Base-by-base conservation (phyloP, 2,329 filamentous ascomycete genomes). In the Sarocladiaceae sp. region DNA sequence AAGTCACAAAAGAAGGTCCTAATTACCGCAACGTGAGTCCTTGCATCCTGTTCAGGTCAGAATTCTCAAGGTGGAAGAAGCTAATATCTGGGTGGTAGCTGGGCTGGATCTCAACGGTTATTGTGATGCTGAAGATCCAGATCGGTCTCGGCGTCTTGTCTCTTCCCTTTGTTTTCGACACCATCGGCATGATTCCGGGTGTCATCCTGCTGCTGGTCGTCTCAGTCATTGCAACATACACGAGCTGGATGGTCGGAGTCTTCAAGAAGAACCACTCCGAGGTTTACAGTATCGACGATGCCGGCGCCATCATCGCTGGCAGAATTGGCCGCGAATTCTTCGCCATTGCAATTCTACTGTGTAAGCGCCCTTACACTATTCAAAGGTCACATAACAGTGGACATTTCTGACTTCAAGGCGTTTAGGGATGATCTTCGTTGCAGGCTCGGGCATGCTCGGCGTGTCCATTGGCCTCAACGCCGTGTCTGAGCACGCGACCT, bases 241-340 rank as follows among this genome's bases (percentile, higher is more conserved):
- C 73, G 2, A 66, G 68, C 51, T 76, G 73, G 55, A 72, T 76
- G 22, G 65, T 78, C 74, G 76, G 74, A 3, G 60, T 65, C 15
- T 80, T 80, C 65, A 81, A 81, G 58, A 58, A 74, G 13, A 63
- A 63, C 10, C 78, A 81, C 56, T 71, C 70, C 1, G 69, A 75
- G 20, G 73, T 80, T 1, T 80, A 81, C 57, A 71, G 75, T 25
- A 77, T 81, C 51, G 77, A 78, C 48, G 78, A 80, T 56, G 77
- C 73, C 0, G 77, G 76, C 17, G 57, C 57, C 3, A 62, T 78
- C 33, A 66, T 80, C n/a, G 75, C 77, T 55, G 77, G 78, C 12
- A 66, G 63, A 2, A 52, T 70, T 6, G 76, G 76, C 1, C 68
- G 71, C 3, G 72, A 73, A 48, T 49, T 75, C 25, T 66, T 78